Base-by-base conservation (phyloP, 768 basidiomycete species). In the Xerocomellus dryophilus region DNA sequence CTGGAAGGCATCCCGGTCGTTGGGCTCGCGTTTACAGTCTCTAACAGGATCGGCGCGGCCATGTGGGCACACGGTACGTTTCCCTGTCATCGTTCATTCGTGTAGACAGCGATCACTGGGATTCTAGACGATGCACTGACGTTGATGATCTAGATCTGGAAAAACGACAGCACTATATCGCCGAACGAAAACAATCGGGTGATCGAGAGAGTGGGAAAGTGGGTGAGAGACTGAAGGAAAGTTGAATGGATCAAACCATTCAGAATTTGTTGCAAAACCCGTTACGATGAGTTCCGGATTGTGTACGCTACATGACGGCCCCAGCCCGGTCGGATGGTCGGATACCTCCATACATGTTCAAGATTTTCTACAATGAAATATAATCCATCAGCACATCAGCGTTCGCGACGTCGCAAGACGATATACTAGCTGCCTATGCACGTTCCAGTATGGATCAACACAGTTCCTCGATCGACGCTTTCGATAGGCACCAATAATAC, bases 11-110 rank as follows among this genome's bases (percentile, higher is more conserved):
- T 96, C 0, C 94, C 94, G 0, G 79, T 97, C 53, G 63, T 93
- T 4, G 94, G 94, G 0, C 72, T 96, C 5, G 70, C 88, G 10
- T 92, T 96, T 66, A 85, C 85, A 2, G 76, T 96, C 17, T 93
- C 91, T 0, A 95, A 96, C 66, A 79, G 91, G 7, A 81, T 96
- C 23, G 93, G 93, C 7, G 94, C 91, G 3, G 93, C 93, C 1
- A 96, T 97, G 94, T 97, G 93, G 88, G 88, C 90, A 5, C 83
- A 86, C 58, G 89, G 87, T 89, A 51, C 15, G 76, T 62, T 20
- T n/a, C 15, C 38, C 17, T 38, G 1, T 27, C 29, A 5, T 23
- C 18, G 4, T 7, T 50, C 18, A 1, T 38, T 10, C 21, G 31
- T 8, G 20, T 3, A 7, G 20, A 14, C 6, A 23, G 21, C 7